A percentile compares a stretch with the other conserved stretches of the same genome.
Conservation (phyloP, 1,284 basidiomycete species). For the Stereum hirsutum region DNA sequence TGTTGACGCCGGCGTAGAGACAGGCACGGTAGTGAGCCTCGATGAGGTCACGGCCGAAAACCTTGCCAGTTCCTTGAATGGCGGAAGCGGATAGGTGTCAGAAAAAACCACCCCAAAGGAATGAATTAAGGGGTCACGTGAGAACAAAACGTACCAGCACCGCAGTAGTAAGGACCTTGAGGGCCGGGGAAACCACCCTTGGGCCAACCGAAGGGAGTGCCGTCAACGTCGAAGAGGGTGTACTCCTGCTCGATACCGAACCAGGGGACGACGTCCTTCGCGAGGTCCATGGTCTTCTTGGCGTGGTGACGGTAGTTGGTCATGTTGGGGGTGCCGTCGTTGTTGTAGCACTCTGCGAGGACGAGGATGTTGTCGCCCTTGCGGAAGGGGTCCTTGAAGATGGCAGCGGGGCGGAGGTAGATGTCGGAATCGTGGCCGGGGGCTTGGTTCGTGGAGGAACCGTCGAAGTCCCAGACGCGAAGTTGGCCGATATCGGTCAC, state of each 20-base stretch:
- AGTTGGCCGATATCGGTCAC: constrained; percentile 82
- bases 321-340: constrained; percentile 96
- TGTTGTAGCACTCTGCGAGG: constrained; percentile 97
- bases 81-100: constrained; percentile 8
- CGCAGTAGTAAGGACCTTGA: constrained; percentile 99
- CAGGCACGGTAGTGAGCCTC: constrained; percentile 99
- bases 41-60: constrained; percentile 97
- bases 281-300: constrained; percentile 89
- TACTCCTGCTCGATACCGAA: constrained; percentile 99
- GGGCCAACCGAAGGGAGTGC: constrained; percentile 92
- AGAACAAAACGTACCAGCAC: constrained; percentile 72
- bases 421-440: constrained; percentile 95
- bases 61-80: constrained; percentile 79
- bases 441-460: constrained; percentile 95
- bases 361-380: constrained; percentile 97
- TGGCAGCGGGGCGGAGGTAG: constrained; percentile 94
- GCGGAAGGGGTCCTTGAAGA: constrained; percentile 99
- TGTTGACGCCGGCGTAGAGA: constrained; percentile 95
- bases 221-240: constrained; percentile 94
- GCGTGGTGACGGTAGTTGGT: constrained; percentile 92
- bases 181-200: constrained; percentile 99
- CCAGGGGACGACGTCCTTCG: constrained; percentile 82
- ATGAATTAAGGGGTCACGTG: constrained; percentile 6
- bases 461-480: constrained; percentile 99
- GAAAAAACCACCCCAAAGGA: not conserved